Evolutionary conservation across 148 eudicot species (phyloP), one percentile per base, ranked within the genome.

Genomic region (Mesembryanthemum crystallinum): DNA sequence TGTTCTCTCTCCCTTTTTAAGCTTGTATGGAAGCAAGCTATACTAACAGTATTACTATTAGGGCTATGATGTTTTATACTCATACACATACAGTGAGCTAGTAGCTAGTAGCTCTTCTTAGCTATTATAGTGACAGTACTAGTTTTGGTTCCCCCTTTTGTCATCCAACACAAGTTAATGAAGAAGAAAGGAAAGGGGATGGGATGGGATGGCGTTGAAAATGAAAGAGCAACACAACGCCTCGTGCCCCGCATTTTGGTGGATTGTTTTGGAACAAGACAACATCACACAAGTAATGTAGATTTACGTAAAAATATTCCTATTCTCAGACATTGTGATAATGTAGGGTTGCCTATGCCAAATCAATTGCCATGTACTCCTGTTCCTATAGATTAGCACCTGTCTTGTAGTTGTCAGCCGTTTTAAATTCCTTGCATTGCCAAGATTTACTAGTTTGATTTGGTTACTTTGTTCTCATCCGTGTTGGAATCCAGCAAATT

Each of bases 91-190:
- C 39, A 64, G 35, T 32, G 37, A 64, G n/a, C n/a, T 13, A 33
- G 51, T 25, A 45, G 67, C n/a, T 0, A 45, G 24, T 18, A 20
- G 47, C 45, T 39, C 1, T 43, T 47, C 58, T 1, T 33, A 37
- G 25, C 49, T 45, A 2, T 6, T 8, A 12, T 0, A 27, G 69
- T 73, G 73, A 67, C 67, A 67, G 0, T 14, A 35, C n/a, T 51
- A 24, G 28, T 52, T 27, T 32, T 15, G 24, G n/a, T 15, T 37
- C n/a, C 28, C n/a, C 29, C 15, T 39, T 35, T 13, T 67, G 73
- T 67, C 24, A 24, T 69, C 52, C 11, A 52, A 76, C 54, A 80
- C 69, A 60, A 81, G 80, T 76, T 43, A 72, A 75, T 75, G 79
- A 61, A 18, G 11, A 59, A 70, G 57, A 49, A 43, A 29, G 14